Evolutionary conservation across 177 flowering plant genomes (phyloP), one percentile per base, ranked within the genome.

Genomic region (Vitis hybrid): DNA sequence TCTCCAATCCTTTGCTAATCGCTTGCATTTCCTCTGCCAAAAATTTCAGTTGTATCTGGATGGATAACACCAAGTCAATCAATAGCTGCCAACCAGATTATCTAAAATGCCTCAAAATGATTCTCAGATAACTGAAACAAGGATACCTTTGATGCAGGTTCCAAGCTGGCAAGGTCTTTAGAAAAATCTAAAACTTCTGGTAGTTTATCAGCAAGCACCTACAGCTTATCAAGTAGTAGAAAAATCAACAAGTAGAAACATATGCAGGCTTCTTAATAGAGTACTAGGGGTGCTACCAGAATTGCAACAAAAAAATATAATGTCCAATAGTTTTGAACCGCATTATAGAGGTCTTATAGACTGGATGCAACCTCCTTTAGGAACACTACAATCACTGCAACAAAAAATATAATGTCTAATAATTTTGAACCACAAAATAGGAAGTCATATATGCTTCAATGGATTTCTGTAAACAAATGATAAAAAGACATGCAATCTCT

Each of bases 1-100:
- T 92, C 85, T 92, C 99, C 59, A 94, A 73, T 68, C 99, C 97
- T 83, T 94, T 94, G 81, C 82, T 94, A 63, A 94, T 84, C n/a
- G 97, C 91, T 84, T 91, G 99, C 97, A 94, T 92, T 80, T 94
- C 98, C 84, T 94, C 98, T 15, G 97, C 98, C 83, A 94, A 78
- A 72, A 71, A 81, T 75, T 91, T 94, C 78, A 91, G 59, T 90
- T 94, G 99, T 72, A 91, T 83, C 99, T 94, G 84, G 18, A 79
- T 1, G 19, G 50, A 58, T 69, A 65, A 26, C 19, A 64, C 13
- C 34, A 52, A 16, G 59, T 53, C 45, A 68, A 31, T 66, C 54
- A 78, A 56, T 22, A 71, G 39, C 64, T 68, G 52, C 31, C 59
- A 69, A 51, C 59, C 61, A n/a, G 10, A 65, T 55, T 15, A 39